A percentile compares a stretch with the other conserved stretches of the same genome.
Conservation (phyloP, 371 early-diverging fungal genomes). For the Syncephalastrum contaminatum region DNA sequence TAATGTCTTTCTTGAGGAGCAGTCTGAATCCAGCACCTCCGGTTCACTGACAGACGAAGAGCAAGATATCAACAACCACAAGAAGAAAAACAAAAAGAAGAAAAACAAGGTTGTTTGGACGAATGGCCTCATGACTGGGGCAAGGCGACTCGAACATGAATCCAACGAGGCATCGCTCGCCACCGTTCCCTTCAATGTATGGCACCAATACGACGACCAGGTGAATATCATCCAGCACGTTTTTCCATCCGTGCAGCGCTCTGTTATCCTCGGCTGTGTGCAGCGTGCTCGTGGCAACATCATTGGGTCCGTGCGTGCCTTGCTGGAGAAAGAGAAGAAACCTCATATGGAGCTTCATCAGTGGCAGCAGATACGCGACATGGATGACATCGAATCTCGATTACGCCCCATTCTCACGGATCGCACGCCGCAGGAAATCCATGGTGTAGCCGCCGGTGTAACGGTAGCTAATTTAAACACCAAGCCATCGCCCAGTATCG, state of each 20-base stretch:
- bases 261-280: slow-evolving; percentile 12
- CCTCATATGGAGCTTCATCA: slow-evolving; percentile 17
- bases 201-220: slow-evolving; percentile 37
- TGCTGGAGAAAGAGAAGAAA: slow-evolving; percentile 13
- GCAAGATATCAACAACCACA: slow-evolving; percentile 1
- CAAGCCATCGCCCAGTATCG: slow-evolving; percentile 12
- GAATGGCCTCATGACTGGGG: slow-evolving; percentile 10
- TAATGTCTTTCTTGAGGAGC: slow-evolving; percentile 20
- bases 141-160: background rate
- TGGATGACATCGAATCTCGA: slow-evolving; percentile 30
- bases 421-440: slow-evolving; percentile 32
- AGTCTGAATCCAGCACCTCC: background rate
- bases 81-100: slow-evolving; percentile 15
- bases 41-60: background rate
- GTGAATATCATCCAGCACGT: slow-evolving; percentile 12
- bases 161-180: slow-evolving; percentile 11
- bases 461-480: slow-evolving; percentile 19
- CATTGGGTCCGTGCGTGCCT: slow-evolving; percentile 14
- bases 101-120: slow-evolving; percentile 12
- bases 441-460: slow-evolving; percentile 34
- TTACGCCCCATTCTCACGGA: slow-evolving; percentile 45
- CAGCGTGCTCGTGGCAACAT: slow-evolving; percentile 19
- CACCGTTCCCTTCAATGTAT: slow-evolving; percentile 32
- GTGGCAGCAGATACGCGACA: slow-evolving; percentile 17
- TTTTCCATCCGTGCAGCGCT: slow-evolving; percentile 14